Conservation (phyloP, 768 basidiomycete species). For the Boletus speciosus region DNA sequence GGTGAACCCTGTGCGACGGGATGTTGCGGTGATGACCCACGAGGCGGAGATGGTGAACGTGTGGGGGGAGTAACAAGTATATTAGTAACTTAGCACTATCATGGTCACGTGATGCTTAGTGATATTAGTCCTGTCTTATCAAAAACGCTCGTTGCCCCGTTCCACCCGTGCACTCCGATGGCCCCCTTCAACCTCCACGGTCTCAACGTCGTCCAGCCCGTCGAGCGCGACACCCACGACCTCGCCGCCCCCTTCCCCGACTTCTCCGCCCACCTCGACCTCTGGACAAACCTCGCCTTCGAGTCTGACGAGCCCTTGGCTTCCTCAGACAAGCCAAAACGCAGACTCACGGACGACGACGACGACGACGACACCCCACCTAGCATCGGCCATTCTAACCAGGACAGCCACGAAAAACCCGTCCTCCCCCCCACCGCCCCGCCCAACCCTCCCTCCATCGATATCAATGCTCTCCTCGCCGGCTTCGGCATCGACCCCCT, state of each 20-base stretch:
- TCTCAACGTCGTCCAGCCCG: slow-evolving; percentile 72
- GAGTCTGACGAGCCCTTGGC: slow-evolving; percentile 68
- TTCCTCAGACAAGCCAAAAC: slow-evolving; percentile 30
- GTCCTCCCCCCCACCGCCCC: slow-evolving; percentile 44
- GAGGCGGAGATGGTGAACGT: slow-evolving; percentile 59
- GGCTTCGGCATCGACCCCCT: slow-evolving; percentile 44
- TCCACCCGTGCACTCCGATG: slow-evolving; percentile 36
- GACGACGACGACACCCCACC: slow-evolving; percentile 32
- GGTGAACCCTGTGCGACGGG: slow-evolving; percentile 68
- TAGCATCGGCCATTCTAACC: slow-evolving; percentile 30
- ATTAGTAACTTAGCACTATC: neutral
- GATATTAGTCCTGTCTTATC: slow-evolving; percentile 9
- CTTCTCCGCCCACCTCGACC: slow-evolving; percentile 70
- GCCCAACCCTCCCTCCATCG: slow-evolving; percentile 40
- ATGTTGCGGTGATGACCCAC: slow-evolving; percentile 83
- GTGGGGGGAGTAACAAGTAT: neutral
- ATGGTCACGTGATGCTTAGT: slow-evolving; percentile 6
- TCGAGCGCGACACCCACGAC: slow-evolving; percentile 45
- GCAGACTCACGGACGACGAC: slow-evolving; percentile 28
- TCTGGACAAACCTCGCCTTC: slow-evolving; percentile 83
- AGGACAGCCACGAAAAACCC: slow-evolving; percentile 58
- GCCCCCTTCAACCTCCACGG: slow-evolving; percentile 66
- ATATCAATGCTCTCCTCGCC: slow-evolving; percentile 37
- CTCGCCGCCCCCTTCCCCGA: slow-evolving; percentile 67
- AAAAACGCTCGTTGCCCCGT: neutral